phyloP scores from a whole-genome alignment of 1,284 basidiomycete genomes.

The Ustanciosporium gigantosporum region DNA sequence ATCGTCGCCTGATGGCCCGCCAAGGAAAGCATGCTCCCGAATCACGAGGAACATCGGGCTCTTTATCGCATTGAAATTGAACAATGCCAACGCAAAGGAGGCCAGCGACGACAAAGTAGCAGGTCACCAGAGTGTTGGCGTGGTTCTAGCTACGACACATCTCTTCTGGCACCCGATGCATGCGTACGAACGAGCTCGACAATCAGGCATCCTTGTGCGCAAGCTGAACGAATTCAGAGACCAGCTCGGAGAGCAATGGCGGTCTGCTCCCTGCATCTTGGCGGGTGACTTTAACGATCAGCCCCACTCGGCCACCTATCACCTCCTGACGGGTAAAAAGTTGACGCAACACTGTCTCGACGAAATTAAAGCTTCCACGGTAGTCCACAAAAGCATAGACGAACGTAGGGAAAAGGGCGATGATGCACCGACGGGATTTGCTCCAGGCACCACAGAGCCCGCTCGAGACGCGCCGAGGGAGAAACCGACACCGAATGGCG shows the following conservation, averaged over 20 bases:
- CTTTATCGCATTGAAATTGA: constrained; percentile 41
- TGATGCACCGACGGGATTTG: constrained; percentile 28
- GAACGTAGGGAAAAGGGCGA: constrained; percentile 49
- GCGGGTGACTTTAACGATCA: constrained; percentile 92
- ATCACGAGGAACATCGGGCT: constrained; percentile 49
- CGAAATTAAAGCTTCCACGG: constrained; percentile 70
- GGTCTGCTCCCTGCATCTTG: constrained; percentile 76
- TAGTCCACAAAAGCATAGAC: constrained; percentile 81
- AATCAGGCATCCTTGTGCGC: constrained; percentile 68
- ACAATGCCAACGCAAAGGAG: neutral
- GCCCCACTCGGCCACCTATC: constrained; percentile 82
- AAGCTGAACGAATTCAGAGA: constrained; percentile 68
- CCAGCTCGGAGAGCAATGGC: constrained; percentile 62
- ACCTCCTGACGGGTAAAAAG: constrained; percentile 70
- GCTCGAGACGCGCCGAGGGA: constrained; percentile 32
- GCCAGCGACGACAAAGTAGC: neutral
- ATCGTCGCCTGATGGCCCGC: constrained; percentile 1
- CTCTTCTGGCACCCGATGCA: constrained; percentile 87
- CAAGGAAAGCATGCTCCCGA: constrained; percentile 30
- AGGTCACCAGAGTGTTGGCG: constrained; percentile 64
- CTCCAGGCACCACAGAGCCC: constrained; percentile 45
- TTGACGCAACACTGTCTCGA: constrained; percentile 61
- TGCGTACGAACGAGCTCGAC: constrained; percentile 79
- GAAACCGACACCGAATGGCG: constrained; percentile 2
- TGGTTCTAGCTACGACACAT: constrained; percentile 81